Evolutionary conservation across 129 eudicot genomes (phyloP).

Genomic region (Arctium minus): DNA sequence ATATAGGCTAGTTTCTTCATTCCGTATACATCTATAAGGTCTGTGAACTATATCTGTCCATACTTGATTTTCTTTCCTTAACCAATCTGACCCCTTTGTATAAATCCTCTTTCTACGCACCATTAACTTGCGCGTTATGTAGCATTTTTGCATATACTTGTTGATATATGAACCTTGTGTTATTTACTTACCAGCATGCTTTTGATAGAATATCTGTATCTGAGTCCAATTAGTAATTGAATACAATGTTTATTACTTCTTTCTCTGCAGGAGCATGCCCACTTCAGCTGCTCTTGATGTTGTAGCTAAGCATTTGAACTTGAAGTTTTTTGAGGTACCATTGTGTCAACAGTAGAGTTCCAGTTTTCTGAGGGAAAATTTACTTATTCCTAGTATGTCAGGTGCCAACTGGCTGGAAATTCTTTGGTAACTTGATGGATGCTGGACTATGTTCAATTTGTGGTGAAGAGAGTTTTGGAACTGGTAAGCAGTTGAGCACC

Average conservation of each 20-base stretch:
- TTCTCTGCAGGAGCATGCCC: slow-evolving; percentile 74
- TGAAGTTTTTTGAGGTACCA: slow-evolving; percentile 71
- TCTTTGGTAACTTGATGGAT: slow-evolving; percentile 77
- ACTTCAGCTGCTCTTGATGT: slow-evolving; percentile 88
- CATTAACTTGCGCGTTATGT: background rate
- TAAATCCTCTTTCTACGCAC: background rate
- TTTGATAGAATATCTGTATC: background rate
- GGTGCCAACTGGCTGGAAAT: slow-evolving; percentile 90
- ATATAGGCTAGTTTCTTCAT: background rate
- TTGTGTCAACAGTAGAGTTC: background rate
- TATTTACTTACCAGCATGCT: background rate
- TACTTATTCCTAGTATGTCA: slow-evolving; percentile 12
- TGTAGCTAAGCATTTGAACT: slow-evolving; percentile 57
- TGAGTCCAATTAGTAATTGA: background rate
- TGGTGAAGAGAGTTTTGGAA: slow-evolving; percentile 90
- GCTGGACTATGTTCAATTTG: slow-evolving; percentile 75
- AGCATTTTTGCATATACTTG: background rate
- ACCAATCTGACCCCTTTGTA: no score
- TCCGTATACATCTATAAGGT: background rate
- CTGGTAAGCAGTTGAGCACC: slow-evolving; percentile 57
- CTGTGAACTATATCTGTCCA: no score
- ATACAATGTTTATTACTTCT: background rate
- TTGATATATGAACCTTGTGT: background rate
- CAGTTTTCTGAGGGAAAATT: background rate
- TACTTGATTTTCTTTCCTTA: background rate